These are phyloP conservation scores for Suillus lakei DNA, from an alignment of 768 basidiomycete species.

Conservation along the genomic window DNA sequence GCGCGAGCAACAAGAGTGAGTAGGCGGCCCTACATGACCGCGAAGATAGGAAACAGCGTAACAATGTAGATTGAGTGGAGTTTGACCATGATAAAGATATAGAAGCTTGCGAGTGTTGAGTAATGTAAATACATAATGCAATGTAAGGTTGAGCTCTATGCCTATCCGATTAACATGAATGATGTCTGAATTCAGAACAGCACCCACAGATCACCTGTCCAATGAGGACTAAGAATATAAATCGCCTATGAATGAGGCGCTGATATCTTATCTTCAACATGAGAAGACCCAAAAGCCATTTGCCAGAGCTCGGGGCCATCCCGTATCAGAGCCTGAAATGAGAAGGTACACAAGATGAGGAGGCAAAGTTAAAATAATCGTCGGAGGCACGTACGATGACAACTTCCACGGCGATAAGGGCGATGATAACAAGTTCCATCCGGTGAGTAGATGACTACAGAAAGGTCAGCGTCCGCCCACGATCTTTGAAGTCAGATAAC, in stretches of 20 bases:
- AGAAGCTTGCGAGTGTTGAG: not conserved
- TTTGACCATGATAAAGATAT: not conserved
- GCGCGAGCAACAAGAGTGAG: constrained; percentile 1
- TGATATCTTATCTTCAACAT: constrained; percentile 15
- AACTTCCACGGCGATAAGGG: constrained; percentile 94
- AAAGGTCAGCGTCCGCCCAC: constrained; percentile 1
- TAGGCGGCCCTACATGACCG: not conserved
- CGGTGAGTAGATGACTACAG: constrained; percentile 82
- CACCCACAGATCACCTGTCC: not conserved
- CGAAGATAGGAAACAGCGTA: not conserved
- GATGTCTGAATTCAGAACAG: not conserved
- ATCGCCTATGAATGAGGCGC: not conserved
- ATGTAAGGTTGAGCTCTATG: not conserved
- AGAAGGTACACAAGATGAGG: constrained; percentile 5
- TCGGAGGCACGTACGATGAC: constrained; percentile 65
- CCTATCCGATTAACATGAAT: not conserved
- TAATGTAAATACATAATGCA: not conserved
- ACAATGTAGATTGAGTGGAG: constrained; percentile 6
- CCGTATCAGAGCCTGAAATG: constrained; percentile 66
- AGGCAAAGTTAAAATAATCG: not conserved
- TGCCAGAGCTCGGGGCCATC: constrained; percentile 81
- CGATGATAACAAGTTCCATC: constrained; percentile 96
- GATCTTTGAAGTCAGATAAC: not conserved
- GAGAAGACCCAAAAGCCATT: constrained; percentile 39
- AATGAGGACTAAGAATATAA: not conserved